Evolutionary conservation across 2,329 filamentous ascomycete species (phyloP).

Genomic region (Aspergillus fumigatiaffinis): DNA sequence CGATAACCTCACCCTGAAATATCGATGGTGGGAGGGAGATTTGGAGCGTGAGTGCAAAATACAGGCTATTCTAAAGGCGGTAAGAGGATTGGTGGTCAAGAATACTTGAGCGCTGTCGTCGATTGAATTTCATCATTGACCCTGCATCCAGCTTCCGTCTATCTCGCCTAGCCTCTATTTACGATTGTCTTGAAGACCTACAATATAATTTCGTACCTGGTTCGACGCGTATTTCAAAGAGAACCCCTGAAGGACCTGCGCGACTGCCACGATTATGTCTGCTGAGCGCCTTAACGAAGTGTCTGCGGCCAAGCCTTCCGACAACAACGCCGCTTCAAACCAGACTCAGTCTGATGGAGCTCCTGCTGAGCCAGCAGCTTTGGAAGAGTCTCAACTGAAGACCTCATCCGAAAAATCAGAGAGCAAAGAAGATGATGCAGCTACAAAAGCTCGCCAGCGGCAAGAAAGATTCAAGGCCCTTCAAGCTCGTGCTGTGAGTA

Average conservation of each 20-base stretch:
- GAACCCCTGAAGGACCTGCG: background rate
- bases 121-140: background rate
- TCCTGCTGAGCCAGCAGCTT: slow-evolving; percentile 9
- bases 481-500: slow-evolving; percentile 66
- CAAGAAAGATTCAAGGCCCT: slow-evolving; percentile 82
- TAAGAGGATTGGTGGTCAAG: background rate
- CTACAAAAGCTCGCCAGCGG: slow-evolving; percentile 53
- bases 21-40: background rate
- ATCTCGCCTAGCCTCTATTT: background rate
- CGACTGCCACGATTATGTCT: slow-evolving; percentile 9
- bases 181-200: background rate
- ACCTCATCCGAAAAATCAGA: slow-evolving; percentile 2
- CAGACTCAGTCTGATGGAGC: slow-evolving; percentile 8
- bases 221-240: background rate
- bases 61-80: background rate
- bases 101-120: background rate
- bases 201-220: background rate
- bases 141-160: background rate
- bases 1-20: background rate
- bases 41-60: background rate
- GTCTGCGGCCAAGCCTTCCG: slow-evolving; percentile 10
- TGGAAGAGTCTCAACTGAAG: slow-evolving; percentile 1
- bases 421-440: slow-evolving; percentile 21
- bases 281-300: slow-evolving; percentile 4
- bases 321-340: slow-evolving; percentile 9